Base-by-base conservation (phyloP, 2,329 filamentous ascomycete genomes). In the Stromatinia cepivora region DNA sequence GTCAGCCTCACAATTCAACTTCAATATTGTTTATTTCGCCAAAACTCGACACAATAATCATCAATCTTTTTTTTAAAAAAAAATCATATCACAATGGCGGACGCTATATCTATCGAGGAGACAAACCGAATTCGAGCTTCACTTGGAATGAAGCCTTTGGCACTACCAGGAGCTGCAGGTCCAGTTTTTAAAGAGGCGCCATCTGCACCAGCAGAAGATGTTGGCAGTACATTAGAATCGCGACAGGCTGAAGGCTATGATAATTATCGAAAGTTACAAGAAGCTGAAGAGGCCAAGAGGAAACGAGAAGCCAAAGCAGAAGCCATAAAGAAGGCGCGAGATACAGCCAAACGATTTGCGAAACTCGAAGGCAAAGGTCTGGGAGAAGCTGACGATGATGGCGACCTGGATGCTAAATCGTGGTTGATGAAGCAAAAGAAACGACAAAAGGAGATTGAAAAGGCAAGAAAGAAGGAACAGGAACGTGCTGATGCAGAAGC, bases 371-470 rank as follows among this genome's bases (percentile, higher is more conserved):
- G 95, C 70, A 90, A 91, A 78, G 91, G 94, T 0, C 82, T 99
- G 3, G 95, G 92, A 61, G 95, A 98, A 48, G 83, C 82, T 0
- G 90, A 89, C 57, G 88, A 87, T 3, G 87, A 83, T 8, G 86
- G 82, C 4, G 88, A 90, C 17, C 75, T 91, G 36, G 92, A 97
- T 79, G 92, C 94, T 20, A 92, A 92, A 78, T 85, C 91, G 1
- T 99, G 95, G 95, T 80, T 99, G 71, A 87, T 91, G 75, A 90
- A 90, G 70, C 90, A 94, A 79, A 98, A 97, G 85, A 98, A 97
- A 83, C 86, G 94, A 65, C 93, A 97, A 79, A 97, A 93, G 85
- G 92, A 94, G 81, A 94, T 98, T 52, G 91, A 90, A 58, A 90
- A 92, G 75, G 88, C 90, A 42, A 87, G 91, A 73, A 88, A 88